Evolutionary conservation across 495 filamentous ascomycete genomes (phyloP).

Genomic region (Apodospora peruviana): DNA sequence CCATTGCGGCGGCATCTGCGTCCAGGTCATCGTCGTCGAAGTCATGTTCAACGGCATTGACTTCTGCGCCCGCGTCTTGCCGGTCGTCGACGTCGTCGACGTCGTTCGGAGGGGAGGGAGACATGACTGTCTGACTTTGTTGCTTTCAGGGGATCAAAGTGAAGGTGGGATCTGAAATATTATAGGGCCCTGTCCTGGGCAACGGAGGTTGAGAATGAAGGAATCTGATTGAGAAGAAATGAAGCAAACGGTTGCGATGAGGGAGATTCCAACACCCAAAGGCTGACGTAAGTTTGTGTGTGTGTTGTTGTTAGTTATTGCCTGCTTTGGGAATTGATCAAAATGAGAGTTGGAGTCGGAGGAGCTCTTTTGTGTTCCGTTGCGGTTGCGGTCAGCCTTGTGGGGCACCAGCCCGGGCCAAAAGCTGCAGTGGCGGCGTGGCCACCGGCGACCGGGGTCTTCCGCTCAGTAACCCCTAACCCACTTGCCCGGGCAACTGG

Average conservation of each 20-base stretch:
- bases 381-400: neutral
- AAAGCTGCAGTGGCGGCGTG: too few relatives aligned
- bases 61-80: neutral
- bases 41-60: constrained; percentile 4
- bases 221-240: too few relatives aligned
- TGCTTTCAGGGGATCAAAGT: neutral
- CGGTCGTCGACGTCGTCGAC: neutral
- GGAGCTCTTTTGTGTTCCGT: neutral
- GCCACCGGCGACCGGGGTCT: too few relatives aligned
- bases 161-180: neutral
- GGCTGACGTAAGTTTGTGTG: too few relatives aligned
- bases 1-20: constrained; percentile 46
- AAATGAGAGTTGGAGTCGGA: neutral
- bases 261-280: too few relatives aligned
- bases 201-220: too few relatives aligned
- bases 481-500: neutral
- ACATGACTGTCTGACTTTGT: neutral
- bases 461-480: too few relatives aligned
- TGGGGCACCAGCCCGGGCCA: neutral
- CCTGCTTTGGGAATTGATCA: neutral
- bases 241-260: too few relatives aligned
- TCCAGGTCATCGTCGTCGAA: constrained; percentile 32
- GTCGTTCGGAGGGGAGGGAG: neutral
- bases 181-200: too few relatives aligned
- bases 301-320: too few relatives aligned